Conservation (phyloP, 139 green algal species). For the Bryopsis sp. region DNA sequence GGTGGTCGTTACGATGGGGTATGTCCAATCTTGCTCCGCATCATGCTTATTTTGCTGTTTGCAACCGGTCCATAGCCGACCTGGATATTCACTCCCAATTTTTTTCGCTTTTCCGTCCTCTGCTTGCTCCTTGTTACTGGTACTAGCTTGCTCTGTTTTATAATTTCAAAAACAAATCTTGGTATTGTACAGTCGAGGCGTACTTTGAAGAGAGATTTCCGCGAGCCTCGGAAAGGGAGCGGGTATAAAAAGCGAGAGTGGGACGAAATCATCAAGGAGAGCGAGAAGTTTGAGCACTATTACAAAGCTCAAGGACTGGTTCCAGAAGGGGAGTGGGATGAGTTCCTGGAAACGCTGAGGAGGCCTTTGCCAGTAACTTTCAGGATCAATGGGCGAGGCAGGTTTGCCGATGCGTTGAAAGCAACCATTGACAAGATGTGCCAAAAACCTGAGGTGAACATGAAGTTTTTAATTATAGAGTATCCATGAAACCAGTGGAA, state of each 20-base stretch:
- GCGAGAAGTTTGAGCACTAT: slow-evolving; percentile 58
- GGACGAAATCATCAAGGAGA: slow-evolving; percentile 24
- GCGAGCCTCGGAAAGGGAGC: background rate
- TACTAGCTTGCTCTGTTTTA: no score
- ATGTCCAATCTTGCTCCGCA: no score
- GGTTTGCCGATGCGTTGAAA: slow-evolving; percentile 71
- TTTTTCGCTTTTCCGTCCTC: no score
- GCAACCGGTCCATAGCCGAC: no score
- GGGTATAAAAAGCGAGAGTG: background rate
- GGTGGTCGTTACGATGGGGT: no score
- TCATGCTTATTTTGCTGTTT: no score
- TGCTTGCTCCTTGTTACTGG: no score
- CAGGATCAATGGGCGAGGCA: slow-evolving; percentile 90
- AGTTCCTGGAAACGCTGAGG: slow-evolving; percentile 68
- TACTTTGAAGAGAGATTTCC: slow-evolving; percentile 5
- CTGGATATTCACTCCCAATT: no score
- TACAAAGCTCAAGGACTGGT: slow-evolving; percentile 60
- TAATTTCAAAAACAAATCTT: no score
- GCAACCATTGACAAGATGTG: no score
- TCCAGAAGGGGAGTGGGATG: slow-evolving; percentile 74
- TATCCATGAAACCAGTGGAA: background rate
- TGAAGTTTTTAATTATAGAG: no score
- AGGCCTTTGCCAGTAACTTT: slow-evolving; percentile 86
- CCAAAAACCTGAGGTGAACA: slow-evolving; percentile 8
- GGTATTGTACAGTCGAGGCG: no score